Evolutionary conservation across 2,329 filamentous ascomycete species (phyloP), one percentile per base, ranked within the genome.

Genomic region (Conoideocrella luteorostrata): DNA sequence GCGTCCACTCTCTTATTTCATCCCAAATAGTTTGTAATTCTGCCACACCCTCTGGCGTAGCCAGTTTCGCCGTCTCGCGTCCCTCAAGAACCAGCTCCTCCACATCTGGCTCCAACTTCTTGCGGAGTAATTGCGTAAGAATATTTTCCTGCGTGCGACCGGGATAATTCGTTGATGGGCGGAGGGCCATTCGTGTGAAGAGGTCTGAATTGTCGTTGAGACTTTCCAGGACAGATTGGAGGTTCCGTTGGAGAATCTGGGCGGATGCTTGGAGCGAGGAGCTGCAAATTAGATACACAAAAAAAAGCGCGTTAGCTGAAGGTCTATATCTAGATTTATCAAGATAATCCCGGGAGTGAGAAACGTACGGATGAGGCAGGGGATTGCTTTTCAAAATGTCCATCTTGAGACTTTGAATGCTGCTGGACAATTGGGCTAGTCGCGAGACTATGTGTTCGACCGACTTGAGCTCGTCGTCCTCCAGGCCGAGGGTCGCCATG

Each of bases 61-160:
- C 61, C 21, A 59, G 51, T 13, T 54, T 57, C 11, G 70, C 69
- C 22, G 68, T 67, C 46, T 70, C 70, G 28, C 77, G 75, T 1
- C 81, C 84, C 41, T 80, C 69, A 18, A 80, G 76, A 21, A 91
- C 80, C 66, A 84, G 82, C 45, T 82, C 79, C 58, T 90, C 86
- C 15, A 89, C 81, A 20, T 78, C 74, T 0, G 87, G 86, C 52
- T 93, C 88, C 39, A 89, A 74, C 60, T 93, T 93, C 65, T 93
- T 94, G 30, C 88, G 82, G 24, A 94, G 70, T 2, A 95, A 71
- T 54, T 84, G 78, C 21, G 77, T 72, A 1, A 91, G 72, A 4
- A 87, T 71, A 39, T 63, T 66, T 60, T 85, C 79, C 47, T 87
- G 80, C 5, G 75, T 82, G 53, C 76, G 82, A 29, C 79, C 84